These are phyloP conservation scores for Spergularia marina DNA, from an alignment of 148 eudicot species.

Conservation along the genomic window DNA sequence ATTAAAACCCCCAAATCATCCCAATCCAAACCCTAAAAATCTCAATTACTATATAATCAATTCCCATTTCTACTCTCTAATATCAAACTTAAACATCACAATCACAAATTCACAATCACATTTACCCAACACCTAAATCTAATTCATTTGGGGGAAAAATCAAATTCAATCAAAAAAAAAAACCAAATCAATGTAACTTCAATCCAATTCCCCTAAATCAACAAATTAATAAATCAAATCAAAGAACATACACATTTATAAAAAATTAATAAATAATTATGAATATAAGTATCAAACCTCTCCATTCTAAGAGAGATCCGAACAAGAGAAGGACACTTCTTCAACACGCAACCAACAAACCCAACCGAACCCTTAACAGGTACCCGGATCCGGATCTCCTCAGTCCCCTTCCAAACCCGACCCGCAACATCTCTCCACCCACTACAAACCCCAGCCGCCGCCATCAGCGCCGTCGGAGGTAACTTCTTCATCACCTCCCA, in stretches of 20 bases:
- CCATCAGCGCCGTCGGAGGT: slow-evolving; percentile 58
- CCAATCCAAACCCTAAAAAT: background rate
- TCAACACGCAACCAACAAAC: slow-evolving; percentile 63
- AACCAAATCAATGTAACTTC: background rate
- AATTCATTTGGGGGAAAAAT: background rate
- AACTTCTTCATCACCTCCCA: slow-evolving; percentile 75
- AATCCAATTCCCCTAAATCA: background rate
- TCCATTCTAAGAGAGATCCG: slow-evolving; percentile 70
- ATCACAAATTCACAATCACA: background rate
- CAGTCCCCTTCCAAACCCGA: slow-evolving; percentile 65
- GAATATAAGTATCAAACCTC: slow-evolving; percentile 48
- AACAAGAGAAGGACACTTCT: slow-evolving; percentile 63
- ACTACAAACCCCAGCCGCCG: slow-evolving; percentile 76
- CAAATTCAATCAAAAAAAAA: background rate
- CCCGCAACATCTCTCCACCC: slow-evolving; percentile 73
- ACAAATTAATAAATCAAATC: background rate
- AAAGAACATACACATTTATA: background rate
- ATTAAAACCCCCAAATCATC: background rate
- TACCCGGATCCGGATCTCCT: slow-evolving; percentile 78
- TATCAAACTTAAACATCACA: background rate
- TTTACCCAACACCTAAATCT: slow-evolving; percentile 34
- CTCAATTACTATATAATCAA: background rate
- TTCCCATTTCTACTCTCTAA: background rate
- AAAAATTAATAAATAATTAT: background rate
- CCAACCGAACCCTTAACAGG: slow-evolving; percentile 55